Evolutionary conservation across 768 basidiomycete species (phyloP).

Genomic region (Lactarius quietus): DNA sequence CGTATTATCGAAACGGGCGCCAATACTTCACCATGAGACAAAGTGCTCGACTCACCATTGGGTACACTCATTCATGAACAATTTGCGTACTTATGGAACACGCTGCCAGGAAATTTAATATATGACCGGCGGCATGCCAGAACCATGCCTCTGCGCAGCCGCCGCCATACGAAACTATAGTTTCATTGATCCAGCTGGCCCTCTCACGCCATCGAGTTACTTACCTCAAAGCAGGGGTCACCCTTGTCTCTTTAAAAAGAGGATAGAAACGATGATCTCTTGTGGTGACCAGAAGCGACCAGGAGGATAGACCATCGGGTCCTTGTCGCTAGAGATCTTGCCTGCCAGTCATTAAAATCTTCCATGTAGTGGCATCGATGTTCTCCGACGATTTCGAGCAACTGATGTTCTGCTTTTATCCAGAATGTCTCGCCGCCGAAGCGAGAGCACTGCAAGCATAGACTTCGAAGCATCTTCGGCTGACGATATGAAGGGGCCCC

Average conservation of each 20-base stretch:
- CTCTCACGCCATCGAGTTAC: slow-evolving; percentile 9
- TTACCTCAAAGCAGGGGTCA: slow-evolving; percentile 10
- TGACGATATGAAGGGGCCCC: slow-evolving; percentile 17
- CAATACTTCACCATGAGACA: too few species aligned
- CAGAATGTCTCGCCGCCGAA: slow-evolving; percentile 20
- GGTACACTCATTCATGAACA: neutral
- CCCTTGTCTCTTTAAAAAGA: slow-evolving; percentile 17
- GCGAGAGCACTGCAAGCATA: slow-evolving; percentile 15
- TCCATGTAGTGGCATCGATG: slow-evolving; percentile 18
- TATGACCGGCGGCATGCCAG: neutral
- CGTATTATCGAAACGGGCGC: slow-evolving; percentile 13
- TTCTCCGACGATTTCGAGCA: slow-evolving; percentile 11
- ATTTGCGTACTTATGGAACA: slow-evolving; percentile 2
- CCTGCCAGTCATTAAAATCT: slow-evolving; percentile 2
- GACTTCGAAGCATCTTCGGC: slow-evolving; percentile 20
- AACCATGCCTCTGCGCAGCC: slow-evolving; percentile 1
- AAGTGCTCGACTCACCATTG: slow-evolving; percentile 9
- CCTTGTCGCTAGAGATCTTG: slow-evolving; percentile 19
- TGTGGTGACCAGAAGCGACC: slow-evolving; percentile 11
- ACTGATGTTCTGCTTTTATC: slow-evolving; percentile 20
- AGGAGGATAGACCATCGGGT: slow-evolving; percentile 15
- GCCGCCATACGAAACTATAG: slow-evolving; percentile 1
- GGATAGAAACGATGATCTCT: slow-evolving; percentile 21
- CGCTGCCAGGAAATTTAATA: neutral
- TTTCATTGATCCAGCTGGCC: slow-evolving; percentile 10